Percentiles rank a stretch among this genome's conserved stretches.
phyloP scores from a whole-genome alignment of 176 grass and related monocot species.

The Eleusine coracana region DNA sequence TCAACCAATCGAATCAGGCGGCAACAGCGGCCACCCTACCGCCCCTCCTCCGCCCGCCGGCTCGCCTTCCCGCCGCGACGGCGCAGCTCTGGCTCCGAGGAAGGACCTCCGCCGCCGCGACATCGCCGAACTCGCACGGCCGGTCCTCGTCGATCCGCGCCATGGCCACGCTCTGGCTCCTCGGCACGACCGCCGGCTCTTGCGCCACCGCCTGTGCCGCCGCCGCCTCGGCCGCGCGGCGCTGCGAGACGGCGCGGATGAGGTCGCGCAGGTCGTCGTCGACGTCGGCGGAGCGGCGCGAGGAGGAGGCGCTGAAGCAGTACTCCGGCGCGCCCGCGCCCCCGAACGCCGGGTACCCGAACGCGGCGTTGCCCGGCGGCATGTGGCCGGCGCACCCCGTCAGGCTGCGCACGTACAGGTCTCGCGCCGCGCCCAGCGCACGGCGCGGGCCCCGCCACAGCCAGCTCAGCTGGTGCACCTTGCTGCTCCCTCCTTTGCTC shows the following conservation, averaged over 20 bases:
- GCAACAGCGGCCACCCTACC: neutral
- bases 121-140: constrained; percentile 50
- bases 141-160: constrained; percentile 79
- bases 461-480: constrained; percentile 29
- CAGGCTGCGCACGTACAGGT: constrained; percentile 67
- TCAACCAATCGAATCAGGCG: neutral
- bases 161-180: constrained; percentile 70
- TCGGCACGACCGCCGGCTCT: constrained; percentile 6
- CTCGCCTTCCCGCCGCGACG: neutral
- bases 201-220: neutral
- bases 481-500: constrained; percentile 38
- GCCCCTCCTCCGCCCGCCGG: neutral
- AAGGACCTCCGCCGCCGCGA: constrained; percentile 28
- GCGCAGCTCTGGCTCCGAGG: constrained; percentile 54
- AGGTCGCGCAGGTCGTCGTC: constrained; percentile 62
- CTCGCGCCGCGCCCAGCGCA: constrained; percentile 48
- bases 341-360: constrained; percentile 44
- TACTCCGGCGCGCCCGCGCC: neutral
- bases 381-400: constrained; percentile 55
- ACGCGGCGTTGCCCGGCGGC: constrained; percentile 30
- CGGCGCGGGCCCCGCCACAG: constrained; percentile 51
- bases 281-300: neutral
- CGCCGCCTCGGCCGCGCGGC: constrained; percentile 20
- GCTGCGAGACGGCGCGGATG: constrained; percentile 67
- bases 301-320: constrained; percentile 28